These are phyloP conservation scores for Petrea volubilis DNA, from an alignment of 257 asterid species.

Conservation along the genomic window DNA sequence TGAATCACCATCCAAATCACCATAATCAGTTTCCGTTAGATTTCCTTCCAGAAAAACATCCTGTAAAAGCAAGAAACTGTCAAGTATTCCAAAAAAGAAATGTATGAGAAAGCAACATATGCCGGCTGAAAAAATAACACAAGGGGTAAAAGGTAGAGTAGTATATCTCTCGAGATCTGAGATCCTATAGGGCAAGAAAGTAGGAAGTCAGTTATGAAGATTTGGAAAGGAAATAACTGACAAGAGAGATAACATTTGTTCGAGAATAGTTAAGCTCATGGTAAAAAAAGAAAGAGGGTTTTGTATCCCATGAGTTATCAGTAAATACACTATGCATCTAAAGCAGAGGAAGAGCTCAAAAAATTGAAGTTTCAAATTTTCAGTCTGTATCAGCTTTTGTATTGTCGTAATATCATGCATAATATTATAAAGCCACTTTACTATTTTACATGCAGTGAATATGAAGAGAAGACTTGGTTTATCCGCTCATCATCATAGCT, in stretches of 20 bases:
- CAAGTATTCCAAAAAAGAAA: constrained; percentile 9
- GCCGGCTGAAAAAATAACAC: neutral
- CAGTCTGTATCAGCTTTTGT: neutral
- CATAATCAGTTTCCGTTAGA: constrained; percentile 46
- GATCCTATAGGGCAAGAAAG: constrained; percentile 9
- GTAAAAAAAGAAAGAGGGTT: neutral
- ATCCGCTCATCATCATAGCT: neutral
- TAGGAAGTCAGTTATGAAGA: neutral
- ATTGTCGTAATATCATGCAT: neutral
- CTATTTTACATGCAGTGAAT: neutral
- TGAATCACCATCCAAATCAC: constrained; percentile 46
- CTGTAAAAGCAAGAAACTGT: constrained; percentile 39
- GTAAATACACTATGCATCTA: neutral
- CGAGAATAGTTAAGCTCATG: neutral
- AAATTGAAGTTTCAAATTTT: neutral
- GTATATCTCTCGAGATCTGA: neutral
- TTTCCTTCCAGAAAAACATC: constrained; percentile 54
- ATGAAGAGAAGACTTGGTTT: neutral
- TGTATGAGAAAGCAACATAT: neutral
- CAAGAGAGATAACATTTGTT: neutral
- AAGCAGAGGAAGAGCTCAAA: constrained; percentile 3
- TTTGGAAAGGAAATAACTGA: constrained; percentile 7
- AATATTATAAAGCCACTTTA: neutral
- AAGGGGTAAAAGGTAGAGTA: neutral
- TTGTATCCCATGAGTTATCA: neutral